Conservation (phyloP, 768 basidiomycete species). For the Tulasnella sp. region DNA sequence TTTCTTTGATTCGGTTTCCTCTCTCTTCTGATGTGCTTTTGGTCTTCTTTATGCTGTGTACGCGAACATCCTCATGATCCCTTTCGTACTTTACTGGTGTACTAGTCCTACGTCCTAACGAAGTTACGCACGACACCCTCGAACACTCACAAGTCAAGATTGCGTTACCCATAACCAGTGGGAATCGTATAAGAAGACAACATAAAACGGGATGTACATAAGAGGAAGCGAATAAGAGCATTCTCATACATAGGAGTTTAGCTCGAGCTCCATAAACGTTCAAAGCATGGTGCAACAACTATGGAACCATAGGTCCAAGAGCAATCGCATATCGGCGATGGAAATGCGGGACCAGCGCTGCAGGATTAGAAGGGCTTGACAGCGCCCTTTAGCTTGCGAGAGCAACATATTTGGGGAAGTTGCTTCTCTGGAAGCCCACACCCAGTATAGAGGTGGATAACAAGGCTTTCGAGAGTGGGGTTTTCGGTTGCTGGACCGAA, state of each 20-base stretch:
- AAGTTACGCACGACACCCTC: neutral
- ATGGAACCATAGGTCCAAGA: neutral
- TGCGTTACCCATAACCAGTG: too few species aligned
- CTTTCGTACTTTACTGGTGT: neutral
- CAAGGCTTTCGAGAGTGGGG: neutral
- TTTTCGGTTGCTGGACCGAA: neutral
- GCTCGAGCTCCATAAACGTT: neutral
- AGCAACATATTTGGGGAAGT: neutral
- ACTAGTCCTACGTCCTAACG: slow-evolving; percentile 2
- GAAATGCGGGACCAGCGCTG: neutral
- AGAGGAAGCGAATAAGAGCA: too few species aligned
- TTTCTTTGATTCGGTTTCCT: neutral
- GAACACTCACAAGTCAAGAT: neutral
- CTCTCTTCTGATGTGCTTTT: neutral
- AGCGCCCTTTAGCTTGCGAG: neutral
- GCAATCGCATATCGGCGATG: neutral
- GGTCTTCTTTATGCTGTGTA: neutral
- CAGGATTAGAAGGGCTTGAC: neutral
- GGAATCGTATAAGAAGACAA: neutral
- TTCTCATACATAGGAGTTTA: too few species aligned
- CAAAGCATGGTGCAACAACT: neutral
- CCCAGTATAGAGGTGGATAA: neutral
- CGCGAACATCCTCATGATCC: neutral
- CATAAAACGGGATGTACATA: neutral
- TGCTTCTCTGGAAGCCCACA: neutral